Conservation (phyloP, 2,329 filamentous ascomycete genomes). For the Botryotinia convoluta region DNA sequence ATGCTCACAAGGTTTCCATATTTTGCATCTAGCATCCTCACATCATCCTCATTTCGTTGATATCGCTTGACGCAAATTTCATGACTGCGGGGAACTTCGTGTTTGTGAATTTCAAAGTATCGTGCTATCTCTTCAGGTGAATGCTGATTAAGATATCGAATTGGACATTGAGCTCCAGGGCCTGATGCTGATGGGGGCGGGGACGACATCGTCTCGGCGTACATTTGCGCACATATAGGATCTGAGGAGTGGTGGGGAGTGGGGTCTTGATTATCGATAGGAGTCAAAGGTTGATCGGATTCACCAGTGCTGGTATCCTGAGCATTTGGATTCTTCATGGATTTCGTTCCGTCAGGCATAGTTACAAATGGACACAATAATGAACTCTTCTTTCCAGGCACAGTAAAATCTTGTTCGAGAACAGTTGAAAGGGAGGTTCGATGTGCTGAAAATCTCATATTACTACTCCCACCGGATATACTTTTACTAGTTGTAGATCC, state of each 20-base stretch:
- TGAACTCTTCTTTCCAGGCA: slow-evolving; percentile 74
- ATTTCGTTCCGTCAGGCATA: slow-evolving; percentile 23
- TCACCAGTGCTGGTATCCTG: slow-evolving; percentile 30
- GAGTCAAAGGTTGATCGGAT: slow-evolving; percentile 31
- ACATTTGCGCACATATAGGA: slow-evolving; percentile 64
- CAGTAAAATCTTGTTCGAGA: slow-evolving; percentile 88
- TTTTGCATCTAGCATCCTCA: slow-evolving; percentile 87
- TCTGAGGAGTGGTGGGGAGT: slow-evolving; percentile 53
- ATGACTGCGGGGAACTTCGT: slow-evolving; percentile 90
- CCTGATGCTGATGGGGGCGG: slow-evolving; percentile 48
- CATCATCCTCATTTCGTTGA: slow-evolving; percentile 80
- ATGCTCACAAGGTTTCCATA: slow-evolving; percentile 84
- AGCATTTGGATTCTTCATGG: slow-evolving; percentile 26
- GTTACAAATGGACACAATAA: slow-evolving; percentile 76
- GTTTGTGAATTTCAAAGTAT: slow-evolving; percentile 94
- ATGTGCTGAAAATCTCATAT: slow-evolving; percentile 43
- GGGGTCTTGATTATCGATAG: slow-evolving; percentile 40
- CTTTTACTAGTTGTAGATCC: slow-evolving; percentile 46
- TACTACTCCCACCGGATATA: slow-evolving; percentile 41
- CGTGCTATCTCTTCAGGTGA: slow-evolving; percentile 89
- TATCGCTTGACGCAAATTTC: slow-evolving; percentile 89
- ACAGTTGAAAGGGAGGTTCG: slow-evolving; percentile 60
- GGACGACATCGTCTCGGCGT: slow-evolving; percentile 52
- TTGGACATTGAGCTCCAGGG: slow-evolving; percentile 73
- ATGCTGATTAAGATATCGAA: slow-evolving; percentile 88